Base-by-base conservation (phyloP, 495 filamentous ascomycete genomes). In the Xylaria curta region DNA sequence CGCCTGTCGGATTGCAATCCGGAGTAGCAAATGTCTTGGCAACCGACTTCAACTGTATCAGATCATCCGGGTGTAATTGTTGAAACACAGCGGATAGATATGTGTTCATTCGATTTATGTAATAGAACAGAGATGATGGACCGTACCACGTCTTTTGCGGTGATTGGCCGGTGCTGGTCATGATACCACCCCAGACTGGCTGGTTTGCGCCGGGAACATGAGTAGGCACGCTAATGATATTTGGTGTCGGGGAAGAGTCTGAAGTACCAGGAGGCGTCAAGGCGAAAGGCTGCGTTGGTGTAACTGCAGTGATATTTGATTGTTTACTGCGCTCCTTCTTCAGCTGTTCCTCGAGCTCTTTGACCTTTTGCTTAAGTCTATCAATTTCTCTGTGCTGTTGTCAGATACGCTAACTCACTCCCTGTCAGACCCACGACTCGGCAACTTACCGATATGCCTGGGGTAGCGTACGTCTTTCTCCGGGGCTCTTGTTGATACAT, bases 111-210 rank as follows among this genome's bases (percentile, higher is more conserved):
- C 82, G 78, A 51, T 77, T 72, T 54, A 84, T 79, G 67, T 79
- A 84, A 74, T 77, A 81, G 71, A 78, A 81, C 44, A 81, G 74
- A 38, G 82, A 84, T 44, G 82, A 82, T 38, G 82, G 76, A 8
- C 81, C 82, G 66, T 78, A 82, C 78, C 77, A 82, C 47, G 79
- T 74, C 53, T 79, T 76, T 26, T 79, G 73, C 6, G 59, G 71
- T 5, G 75, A 74, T 5, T 77, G 71, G 36, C 74, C 78, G 3
- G 80, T 76, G 46, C 78, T 75, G 51, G 80, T 68, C 54, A 76
- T 75, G 24, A 81, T 70, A 47, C 77, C 76, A 0, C 69, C 75
- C 70, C 78, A 75, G 40, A 67, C 68, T 61, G 40, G 36, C 69
- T 61, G 24, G 49, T 72, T 64, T 71, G 59, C 60, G 66, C 17